These are phyloP conservation scores for Spergularia azorica DNA, from an alignment of 179 eudicot genomes.

Conservation along the genomic window DNA sequence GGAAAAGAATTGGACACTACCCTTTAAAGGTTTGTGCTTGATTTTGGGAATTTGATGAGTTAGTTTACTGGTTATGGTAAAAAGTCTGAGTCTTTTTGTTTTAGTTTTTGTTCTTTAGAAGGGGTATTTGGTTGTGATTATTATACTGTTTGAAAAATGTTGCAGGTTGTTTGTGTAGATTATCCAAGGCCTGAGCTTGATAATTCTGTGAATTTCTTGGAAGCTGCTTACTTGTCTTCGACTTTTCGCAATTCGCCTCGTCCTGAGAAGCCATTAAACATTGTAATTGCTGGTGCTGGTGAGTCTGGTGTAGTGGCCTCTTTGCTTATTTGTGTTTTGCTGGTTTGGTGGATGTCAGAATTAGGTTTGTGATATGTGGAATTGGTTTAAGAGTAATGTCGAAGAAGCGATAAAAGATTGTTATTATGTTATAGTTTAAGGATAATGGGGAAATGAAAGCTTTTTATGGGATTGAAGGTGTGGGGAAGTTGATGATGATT, in stretches of 20 bases:
- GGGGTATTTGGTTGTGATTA: neutral
- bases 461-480: neutral
- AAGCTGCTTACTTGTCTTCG: conserved; percentile 90
- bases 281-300: conserved; percentile 98
- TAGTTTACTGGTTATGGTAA: conserved; percentile 7
- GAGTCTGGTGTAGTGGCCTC: conserved; percentile 8
- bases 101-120: neutral
- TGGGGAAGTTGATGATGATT: neutral
- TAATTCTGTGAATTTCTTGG: conserved; percentile 66
- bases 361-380: neutral
- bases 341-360: neutral
- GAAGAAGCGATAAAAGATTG: neutral
- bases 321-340: conserved; percentile 3
- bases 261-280: conserved; percentile 72
- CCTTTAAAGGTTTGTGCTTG: conserved; percentile 61
- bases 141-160: conserved; percentile 12
- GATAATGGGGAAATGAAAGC: neutral
- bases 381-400: neutral
- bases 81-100: neutral
- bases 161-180: conserved; percentile 86
- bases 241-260: conserved; percentile 69
- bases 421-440: neutral
- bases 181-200: conserved; percentile 99
- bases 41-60: neutral
- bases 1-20: conserved; percentile 36